Conservation (phyloP, 202 grass and related monocot species). For the Brachypodium distachyon region DNA sequence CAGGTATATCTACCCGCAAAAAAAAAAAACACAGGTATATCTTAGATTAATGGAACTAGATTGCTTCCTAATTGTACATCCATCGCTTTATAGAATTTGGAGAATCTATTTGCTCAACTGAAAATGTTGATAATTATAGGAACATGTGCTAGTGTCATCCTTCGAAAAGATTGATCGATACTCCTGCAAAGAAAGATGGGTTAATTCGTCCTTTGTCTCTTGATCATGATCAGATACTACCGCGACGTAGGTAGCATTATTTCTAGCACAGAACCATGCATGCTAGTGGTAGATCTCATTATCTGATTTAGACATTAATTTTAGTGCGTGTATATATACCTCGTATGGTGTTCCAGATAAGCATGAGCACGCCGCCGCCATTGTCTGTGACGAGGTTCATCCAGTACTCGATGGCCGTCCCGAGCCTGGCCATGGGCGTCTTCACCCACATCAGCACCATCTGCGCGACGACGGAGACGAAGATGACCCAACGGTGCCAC, state of each 20-base stretch:
- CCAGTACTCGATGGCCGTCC: slow-evolving; percentile 45
- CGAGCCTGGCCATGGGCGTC: slow-evolving; percentile 36
- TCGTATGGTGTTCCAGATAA: slow-evolving; percentile 30
- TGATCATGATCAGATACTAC: too few species aligned
- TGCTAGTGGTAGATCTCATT: not conserved
- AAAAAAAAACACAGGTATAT: too few species aligned
- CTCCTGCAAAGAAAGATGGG: too few species aligned
- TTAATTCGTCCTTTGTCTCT: too few species aligned
- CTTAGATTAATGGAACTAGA: too few species aligned
- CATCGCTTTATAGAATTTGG: too few species aligned
- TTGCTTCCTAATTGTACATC: not conserved
- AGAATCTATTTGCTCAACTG: too few species aligned
- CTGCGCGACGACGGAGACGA: slow-evolving; percentile 55
- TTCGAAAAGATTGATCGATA: not conserved
- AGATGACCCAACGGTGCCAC: slow-evolving; percentile 44
- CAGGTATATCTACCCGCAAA: too few species aligned
- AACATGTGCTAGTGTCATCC: too few species aligned
- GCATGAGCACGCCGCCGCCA: slow-evolving; percentile 21
- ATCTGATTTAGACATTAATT: too few species aligned
- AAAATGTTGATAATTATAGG: too few species aligned
- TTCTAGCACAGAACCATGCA: not conserved
- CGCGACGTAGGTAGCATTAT: not conserved
- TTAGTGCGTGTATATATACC: too few species aligned
- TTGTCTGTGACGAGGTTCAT: slow-evolving; percentile 52
- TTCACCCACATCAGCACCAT: slow-evolving; percentile 38